A percentile compares a stretch with the other conserved stretches of the same genome.
phyloP scores from a whole-genome alignment of 305 asterid genomes.

The Nicotiana rustica region DNA sequence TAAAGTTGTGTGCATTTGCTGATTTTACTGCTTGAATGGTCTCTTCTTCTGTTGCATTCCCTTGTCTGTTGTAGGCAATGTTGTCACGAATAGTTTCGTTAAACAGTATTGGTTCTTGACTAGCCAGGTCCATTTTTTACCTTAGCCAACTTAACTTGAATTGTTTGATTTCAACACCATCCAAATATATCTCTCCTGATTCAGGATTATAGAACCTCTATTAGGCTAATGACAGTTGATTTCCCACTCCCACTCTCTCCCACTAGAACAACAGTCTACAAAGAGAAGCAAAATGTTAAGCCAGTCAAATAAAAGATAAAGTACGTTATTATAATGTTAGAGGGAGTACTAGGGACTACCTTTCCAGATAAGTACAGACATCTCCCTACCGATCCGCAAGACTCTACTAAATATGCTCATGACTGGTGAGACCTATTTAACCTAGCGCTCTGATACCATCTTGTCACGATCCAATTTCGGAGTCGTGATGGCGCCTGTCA shows the following conservation, averaged over 20 bases:
- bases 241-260: conserved; percentile 92
- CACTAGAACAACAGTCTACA: conserved; percentile 69
- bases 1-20: conserved; percentile 38
- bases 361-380: conserved; percentile 55
- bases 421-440: no score
- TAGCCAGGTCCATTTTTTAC: conserved; percentile 78
- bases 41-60: conserved; percentile 36
- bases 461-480: no score
- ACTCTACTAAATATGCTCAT: no score
- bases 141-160: conserved; percentile 73
- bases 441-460: no score
- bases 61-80: conserved; percentile 34
- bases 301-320: background rate
- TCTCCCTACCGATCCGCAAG: no score
- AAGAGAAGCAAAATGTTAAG: background rate
- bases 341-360: conserved; percentile 47
- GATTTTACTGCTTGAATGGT: conserved; percentile 36
- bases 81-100: conserved; percentile 48
- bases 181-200: conserved; percentile 58
- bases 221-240: conserved; percentile 71
- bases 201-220: conserved; percentile 79
- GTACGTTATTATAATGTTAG: background rate
- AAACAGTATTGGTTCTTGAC: conserved; percentile 81
- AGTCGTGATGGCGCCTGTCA: no score
- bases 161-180: conserved; percentile 54